A percentile compares a stretch with the other conserved stretches of the same genome.
These are phyloP conservation scores for Mycena belliarum DNA, from an alignment of 768 basidiomycete species.

Conservation along the genomic window DNA sequence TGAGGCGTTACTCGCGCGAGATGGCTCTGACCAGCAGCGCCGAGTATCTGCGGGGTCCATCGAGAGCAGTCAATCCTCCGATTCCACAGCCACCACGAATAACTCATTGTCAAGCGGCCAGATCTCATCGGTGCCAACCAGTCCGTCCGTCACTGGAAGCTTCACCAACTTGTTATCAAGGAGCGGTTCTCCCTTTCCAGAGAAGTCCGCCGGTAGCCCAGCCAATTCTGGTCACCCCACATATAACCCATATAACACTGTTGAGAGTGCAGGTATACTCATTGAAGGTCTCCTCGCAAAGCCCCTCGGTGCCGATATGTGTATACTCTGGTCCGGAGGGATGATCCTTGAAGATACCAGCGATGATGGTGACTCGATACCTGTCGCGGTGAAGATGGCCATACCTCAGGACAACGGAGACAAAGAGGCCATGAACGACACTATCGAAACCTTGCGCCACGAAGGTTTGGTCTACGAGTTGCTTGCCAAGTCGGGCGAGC, in stretches of 20 bases:
- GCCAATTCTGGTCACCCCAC: background rate
- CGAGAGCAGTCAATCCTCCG: background rate
- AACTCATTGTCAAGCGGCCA: slow-evolving; percentile 2
- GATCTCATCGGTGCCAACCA: slow-evolving; percentile 1
- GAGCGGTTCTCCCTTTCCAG: slow-evolving; percentile 4
- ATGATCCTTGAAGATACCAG: slow-evolving; percentile 9
- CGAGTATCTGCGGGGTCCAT: slow-evolving; percentile 2
- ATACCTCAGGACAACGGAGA: background rate
- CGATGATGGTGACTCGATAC: background rate
- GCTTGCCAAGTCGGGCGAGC: slow-evolving; percentile 3
- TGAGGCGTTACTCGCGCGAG: background rate
- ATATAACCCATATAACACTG: background rate
- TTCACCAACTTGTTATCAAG: background rate
- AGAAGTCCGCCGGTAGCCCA: background rate
- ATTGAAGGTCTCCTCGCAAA: background rate
- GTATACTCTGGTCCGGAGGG: slow-evolving; percentile 8
- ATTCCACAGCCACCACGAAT: background rate
- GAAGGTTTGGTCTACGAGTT: slow-evolving; percentile 4
- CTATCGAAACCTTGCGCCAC: background rate
- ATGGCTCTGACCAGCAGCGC: slow-evolving; percentile 2
- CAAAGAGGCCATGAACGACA: background rate
- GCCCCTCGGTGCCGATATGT: background rate
- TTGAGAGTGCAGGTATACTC: slow-evolving; percentile 1
- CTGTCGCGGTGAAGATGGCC: slow-evolving; percentile 9
- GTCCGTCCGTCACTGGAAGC: slow-evolving; percentile 1